These are phyloP conservation scores for Krasilnikovozyma curviuscula DNA, from an alignment of 768 basidiomycete species.

Conservation along the genomic window DNA sequence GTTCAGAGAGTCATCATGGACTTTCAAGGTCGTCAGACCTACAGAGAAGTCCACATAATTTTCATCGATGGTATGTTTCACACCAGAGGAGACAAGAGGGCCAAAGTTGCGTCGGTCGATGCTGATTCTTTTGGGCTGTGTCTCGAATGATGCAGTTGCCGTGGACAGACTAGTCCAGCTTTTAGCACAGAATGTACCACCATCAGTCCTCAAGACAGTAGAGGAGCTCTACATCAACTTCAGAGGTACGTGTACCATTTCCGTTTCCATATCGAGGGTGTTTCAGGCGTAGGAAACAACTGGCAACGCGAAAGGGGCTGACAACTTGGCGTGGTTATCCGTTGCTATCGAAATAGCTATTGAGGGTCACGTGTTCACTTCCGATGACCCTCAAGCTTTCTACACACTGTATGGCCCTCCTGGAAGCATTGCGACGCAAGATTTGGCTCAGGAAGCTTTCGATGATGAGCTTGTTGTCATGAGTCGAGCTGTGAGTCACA, in stretches of 20 bases:
- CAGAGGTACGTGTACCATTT: conserved; percentile 43
- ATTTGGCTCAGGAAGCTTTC: conserved; percentile 48
- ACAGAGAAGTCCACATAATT: conserved; percentile 72
- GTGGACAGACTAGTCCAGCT: conserved; percentile 57
- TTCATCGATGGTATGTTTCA: conserved; percentile 61
- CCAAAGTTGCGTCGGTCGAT: not conserved
- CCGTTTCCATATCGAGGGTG: not conserved
- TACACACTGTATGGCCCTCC: conserved; percentile 78
- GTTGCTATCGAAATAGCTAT: conserved; percentile 35
- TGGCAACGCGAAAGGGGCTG: not conserved
- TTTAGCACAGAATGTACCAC: conserved; percentile 53
- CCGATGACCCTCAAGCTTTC: conserved; percentile 59
- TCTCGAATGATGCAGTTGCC: conserved; percentile 36
- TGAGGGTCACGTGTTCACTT: conserved; percentile 68
- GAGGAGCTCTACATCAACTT: conserved; percentile 85
- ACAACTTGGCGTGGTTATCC: not conserved
- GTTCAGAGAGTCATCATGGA: conserved; percentile 77
- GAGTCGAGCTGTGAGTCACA: conserved; percentile 24
- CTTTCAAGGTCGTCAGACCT: conserved; percentile 50
- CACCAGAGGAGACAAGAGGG: not conserved
- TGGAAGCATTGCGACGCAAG: conserved; percentile 44
- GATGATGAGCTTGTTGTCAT: conserved; percentile 68
- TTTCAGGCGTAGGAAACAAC: not conserved
- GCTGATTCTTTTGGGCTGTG: not conserved
- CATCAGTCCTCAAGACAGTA: conserved; percentile 52